Evolutionary conservation across 768 basidiomycete genomes (phyloP).

Genomic region (Agrocybe pediades): DNA sequence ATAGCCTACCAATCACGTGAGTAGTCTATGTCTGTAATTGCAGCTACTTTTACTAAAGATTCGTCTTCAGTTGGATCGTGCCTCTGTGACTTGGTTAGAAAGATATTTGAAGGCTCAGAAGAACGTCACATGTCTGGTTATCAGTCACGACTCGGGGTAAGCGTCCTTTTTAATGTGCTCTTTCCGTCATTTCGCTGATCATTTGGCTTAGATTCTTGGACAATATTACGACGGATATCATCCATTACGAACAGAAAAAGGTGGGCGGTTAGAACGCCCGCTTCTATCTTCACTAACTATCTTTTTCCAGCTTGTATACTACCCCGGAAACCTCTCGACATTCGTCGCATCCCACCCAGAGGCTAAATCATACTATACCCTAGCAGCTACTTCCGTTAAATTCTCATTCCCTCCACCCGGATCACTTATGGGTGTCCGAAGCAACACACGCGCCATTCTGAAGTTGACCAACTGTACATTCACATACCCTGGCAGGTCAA

Average conservation of each 20-base stretch:
- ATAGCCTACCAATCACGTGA: conserved; percentile 89
- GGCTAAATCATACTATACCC: conserved; percentile 95
- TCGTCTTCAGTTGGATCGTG: conserved; percentile 63
- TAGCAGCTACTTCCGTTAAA: conserved; percentile 90
- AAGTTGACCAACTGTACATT: conserved; percentile 91
- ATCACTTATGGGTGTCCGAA: conserved; percentile 95
- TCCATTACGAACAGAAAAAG: conserved; percentile 96
- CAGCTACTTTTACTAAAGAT: conserved; percentile 72
- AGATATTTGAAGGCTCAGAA: conserved; percentile 80
- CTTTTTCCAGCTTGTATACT: conserved; percentile 76
- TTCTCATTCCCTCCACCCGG: conserved; percentile 96
- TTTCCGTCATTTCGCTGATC: background rate
- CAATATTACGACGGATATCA: conserved; percentile 93
- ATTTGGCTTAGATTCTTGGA: conserved; percentile 78
- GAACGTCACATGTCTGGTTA: conserved; percentile 87
- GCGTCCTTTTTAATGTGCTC: conserved; percentile 24
- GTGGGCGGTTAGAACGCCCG: no score
- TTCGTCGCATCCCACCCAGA: conserved; percentile 92
- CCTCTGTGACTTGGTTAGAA: conserved; percentile 91
- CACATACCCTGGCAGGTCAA: conserved; percentile 84
- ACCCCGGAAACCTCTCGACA: conserved; percentile 86
- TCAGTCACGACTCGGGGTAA: conserved; percentile 96
- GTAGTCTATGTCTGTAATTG: conserved; percentile 33
- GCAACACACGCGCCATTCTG: conserved; percentile 93
- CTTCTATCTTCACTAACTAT: no score